Percentiles rank a stretch among this genome's conserved stretches.
Conservation (phyloP, 2,329 filamentous ascomycete species). For the Botrytis sinoallii region DNA sequence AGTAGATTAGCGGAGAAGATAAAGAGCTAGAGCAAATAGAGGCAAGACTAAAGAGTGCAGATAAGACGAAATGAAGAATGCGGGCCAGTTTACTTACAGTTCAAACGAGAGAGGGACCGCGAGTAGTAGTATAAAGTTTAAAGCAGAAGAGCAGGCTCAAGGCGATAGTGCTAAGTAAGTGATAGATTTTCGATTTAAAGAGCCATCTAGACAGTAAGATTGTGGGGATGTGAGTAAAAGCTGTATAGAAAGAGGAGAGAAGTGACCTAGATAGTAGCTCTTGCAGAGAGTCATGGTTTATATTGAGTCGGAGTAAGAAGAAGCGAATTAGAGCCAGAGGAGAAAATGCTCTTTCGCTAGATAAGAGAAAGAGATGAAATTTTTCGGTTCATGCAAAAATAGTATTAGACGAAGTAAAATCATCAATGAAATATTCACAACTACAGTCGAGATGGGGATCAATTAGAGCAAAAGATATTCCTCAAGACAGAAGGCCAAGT, state of each 20-base stretch:
- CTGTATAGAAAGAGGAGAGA: background rate
- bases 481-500: background rate
- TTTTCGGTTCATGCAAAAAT: background rate
- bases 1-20: background rate
- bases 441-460: background rate
- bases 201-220: background rate
- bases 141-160: accelerated
- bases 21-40: background rate
- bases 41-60: background rate
- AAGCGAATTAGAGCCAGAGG: background rate
- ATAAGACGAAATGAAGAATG: background rate
- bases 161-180: background rate
- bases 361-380: background rate
- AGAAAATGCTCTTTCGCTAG: background rate
- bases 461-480: accelerated
- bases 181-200: background rate
- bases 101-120: accelerated
- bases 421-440: background rate
- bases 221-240: accelerated
- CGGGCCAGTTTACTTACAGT: accelerated
- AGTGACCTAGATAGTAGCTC: background rate
- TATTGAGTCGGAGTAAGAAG: background rate
- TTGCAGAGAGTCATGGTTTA: background rate
- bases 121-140: background rate
- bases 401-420: background rate